A percentile compares a stretch with the other conserved stretches of the same genome.
These are phyloP conservation scores for Cyamopsis tetragonoloba DNA, from an alignment of 306 rosid genomes.

Conservation along the genomic window DNA sequence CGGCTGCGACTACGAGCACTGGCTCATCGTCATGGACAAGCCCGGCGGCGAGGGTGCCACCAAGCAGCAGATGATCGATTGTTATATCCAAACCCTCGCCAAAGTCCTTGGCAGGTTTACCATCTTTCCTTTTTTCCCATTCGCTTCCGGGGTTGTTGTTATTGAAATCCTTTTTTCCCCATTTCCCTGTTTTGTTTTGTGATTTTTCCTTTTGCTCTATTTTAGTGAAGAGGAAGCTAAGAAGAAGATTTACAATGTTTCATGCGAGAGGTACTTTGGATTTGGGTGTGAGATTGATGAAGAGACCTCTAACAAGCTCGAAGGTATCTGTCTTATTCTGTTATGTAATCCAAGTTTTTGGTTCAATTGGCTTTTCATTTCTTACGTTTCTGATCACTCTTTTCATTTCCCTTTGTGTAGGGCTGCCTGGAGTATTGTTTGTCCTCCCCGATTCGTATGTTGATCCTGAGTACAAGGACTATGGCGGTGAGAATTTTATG, in stretches of 20 bases:
- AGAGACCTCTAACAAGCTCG: constrained; percentile 89
- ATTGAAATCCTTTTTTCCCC: too few relatives aligned
- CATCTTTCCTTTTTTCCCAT: neutral
- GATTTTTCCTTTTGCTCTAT: neutral
- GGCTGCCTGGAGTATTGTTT: constrained; percentile 78
- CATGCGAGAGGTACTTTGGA: constrained; percentile 87
- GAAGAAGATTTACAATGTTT: constrained; percentile 86
- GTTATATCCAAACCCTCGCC: constrained; percentile 73
- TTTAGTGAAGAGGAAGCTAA: constrained; percentile 84
- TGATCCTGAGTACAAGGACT: constrained; percentile 85
- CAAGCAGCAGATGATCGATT: constrained; percentile 84
- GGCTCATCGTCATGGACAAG: constrained; percentile 93
- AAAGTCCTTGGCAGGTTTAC: constrained; percentile 65
- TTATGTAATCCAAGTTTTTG: neutral
- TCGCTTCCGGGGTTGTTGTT: too few relatives aligned
- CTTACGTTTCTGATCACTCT: neutral
- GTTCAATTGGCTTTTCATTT: neutral
- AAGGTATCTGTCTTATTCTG: constrained; percentile 58
- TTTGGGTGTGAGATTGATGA: constrained; percentile 92
- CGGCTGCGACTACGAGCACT: constrained; percentile 92
- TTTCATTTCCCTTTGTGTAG: constrained; percentile 28
- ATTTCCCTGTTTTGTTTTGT: too few relatives aligned
- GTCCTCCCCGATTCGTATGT: constrained; percentile 92
- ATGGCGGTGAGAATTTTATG: constrained; percentile 61
- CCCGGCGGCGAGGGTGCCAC: constrained; percentile 84